Conservation (phyloP, 805 yeast genomes). For the Hanseniaspora mollemarum region DNA sequence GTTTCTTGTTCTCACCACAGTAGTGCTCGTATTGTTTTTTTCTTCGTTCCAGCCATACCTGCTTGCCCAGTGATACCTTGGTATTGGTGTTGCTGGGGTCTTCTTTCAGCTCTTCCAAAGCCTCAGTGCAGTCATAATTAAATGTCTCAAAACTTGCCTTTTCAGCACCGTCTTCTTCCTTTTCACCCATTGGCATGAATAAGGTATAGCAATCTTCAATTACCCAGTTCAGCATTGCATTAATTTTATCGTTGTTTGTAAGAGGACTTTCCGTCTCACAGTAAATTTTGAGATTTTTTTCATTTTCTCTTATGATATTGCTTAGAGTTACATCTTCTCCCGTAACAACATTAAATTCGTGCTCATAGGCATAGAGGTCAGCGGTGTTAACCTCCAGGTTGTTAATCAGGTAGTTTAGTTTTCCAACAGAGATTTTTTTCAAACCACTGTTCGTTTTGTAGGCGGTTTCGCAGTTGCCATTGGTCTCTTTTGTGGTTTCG, state of each 20-base stretch:
- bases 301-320: background rate
- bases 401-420: conserved; percentile 2
- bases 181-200: background rate
- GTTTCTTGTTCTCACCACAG: background rate
- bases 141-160: background rate
- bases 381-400: conserved; percentile 2
- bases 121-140: background rate
- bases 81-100: no score
- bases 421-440: background rate
- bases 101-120: background rate
- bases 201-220: conserved; percentile 8
- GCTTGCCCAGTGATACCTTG: background rate
- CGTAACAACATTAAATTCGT: background rate
- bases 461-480: background rate
- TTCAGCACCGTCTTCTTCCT: background rate
- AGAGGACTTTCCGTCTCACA: background rate
- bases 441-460: background rate
- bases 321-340: conserved; percentile 3
- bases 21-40: conserved; percentile 7
- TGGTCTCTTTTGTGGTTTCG: background rate
- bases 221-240: conserved; percentile 4
- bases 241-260: background rate
- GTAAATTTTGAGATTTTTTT: background rate
- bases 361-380: conserved; percentile 2
- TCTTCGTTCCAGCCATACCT: conserved; percentile 14